Base-by-base conservation (phyloP, 225 moss, liverwort and hornwort species). In the Pseudoscleropodium purum region DNA sequence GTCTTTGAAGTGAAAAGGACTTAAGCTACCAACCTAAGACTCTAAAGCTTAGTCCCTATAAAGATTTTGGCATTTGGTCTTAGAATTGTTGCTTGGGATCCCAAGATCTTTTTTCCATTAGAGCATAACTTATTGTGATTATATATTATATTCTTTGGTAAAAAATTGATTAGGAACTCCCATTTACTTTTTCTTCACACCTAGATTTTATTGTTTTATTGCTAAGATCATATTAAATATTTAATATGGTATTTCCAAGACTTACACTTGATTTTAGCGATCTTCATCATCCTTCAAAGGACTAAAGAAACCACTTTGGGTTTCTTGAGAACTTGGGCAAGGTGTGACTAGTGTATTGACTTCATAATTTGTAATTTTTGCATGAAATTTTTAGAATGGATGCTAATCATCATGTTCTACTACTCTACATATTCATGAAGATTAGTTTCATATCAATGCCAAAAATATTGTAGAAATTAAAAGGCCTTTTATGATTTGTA, bases 91-190 rank as follows among this genome's bases (percentile, higher is more conserved):
- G 8, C 2, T 70, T 39, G 15, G 8, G 2, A 13, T 70, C 4
- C 68, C 2, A 68, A 68, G 37, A 20, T 37, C 20, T 68, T 68
- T 11, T 37, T 68, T 37, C 14, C 0, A 39, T 4, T 69, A 37
- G n/a, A 4, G 0, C 4, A 4, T n/a, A n/a, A 69, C 2, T 69
- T 69, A 7, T 0, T 24, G 0, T 24, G 14, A 70, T 24, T 39
- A 70, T 14, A 14, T 39, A 24, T n/a, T 25, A 70, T 70, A 70
- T 12, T 1, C 4, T 15, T 7, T 70, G 8, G 1, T 14, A 25
- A 39, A 6, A 14, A 8, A 21, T 39, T 36, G 2, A 24, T 8
- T 4, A 70, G 1, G 2, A 25, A 24, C 2, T 70, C 1, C 0
- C 25, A 25, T 26, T 26, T 41, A 43, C 0, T 43, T 27, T 43